Conservation (phyloP, 257 asterid species). For the Asclepias syriaca region DNA sequence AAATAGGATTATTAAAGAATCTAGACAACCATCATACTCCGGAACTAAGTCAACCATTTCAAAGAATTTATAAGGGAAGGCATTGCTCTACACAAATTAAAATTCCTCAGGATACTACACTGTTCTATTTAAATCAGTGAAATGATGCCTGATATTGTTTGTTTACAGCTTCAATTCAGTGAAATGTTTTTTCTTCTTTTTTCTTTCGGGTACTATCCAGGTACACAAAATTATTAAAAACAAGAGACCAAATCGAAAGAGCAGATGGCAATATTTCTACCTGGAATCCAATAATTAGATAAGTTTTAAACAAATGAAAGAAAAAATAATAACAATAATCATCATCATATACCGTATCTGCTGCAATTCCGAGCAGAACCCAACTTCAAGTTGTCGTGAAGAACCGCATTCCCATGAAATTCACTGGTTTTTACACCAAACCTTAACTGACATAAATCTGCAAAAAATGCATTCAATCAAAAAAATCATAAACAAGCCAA, state of each 20-base stretch:
- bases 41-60: background rate
- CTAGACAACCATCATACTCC: background rate
- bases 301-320: background rate
- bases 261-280: background rate
- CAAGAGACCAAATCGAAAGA: too few species aligned
- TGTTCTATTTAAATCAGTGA: too few species aligned
- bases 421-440: constrained; percentile 49
- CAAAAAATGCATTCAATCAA: background rate
- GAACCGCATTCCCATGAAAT: constrained; percentile 47
- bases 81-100: background rate
- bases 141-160: background rate
- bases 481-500: background rate
- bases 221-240: too few species aligned
- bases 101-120: background rate
- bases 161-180: background rate
- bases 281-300: background rate
- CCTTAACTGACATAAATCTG: constrained; percentile 34
- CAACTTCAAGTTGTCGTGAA: constrained; percentile 28
- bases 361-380: constrained; percentile 24
- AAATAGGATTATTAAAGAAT: background rate
- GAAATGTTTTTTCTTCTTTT: too few species aligned
- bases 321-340: background rate
- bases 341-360: constrained; percentile 33
- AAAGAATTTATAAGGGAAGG: background rate
- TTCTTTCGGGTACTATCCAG: too few species aligned